Percentiles rank a stretch among this genome's conserved stretches.
phyloP scores from a whole-genome alignment of 768 basidiomycete species.

The Russula brevipes region DNA sequence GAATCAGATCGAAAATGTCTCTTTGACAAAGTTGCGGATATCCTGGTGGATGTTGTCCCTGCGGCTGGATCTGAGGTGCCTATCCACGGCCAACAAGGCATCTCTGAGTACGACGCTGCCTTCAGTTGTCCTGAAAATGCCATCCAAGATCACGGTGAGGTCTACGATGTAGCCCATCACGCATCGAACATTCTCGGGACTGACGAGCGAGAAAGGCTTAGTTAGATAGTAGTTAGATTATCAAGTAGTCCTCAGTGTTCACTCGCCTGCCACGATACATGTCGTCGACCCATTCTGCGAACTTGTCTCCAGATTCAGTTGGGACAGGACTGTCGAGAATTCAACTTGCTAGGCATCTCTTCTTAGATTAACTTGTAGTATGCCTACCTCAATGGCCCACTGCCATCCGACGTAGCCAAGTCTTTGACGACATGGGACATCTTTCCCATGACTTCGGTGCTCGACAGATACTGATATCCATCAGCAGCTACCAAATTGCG shows the following conservation, averaged over 20 bases:
- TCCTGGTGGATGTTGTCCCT: neutral
- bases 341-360: neutral
- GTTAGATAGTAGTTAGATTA: neutral
- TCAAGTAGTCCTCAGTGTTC: too few species aligned
- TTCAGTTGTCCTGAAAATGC: neutral
- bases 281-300: neutral
- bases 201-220: neutral
- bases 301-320: neutral
- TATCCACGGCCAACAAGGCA: neutral
- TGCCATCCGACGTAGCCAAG: neutral
- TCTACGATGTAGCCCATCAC: conserved; percentile 12
- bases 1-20: neutral
- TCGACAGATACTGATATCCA: neutral
- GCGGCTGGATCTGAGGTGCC: neutral
- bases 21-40: neutral
- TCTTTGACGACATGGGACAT: conserved; percentile 13
- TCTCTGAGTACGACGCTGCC: neutral
- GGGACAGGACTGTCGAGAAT: neutral
- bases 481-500: neutral
- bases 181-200: neutral
- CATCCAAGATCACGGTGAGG: conserved; percentile 3
- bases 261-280: conserved; percentile 3
- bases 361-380: neutral
- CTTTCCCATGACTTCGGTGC: neutral
- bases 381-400: neutral